Base-by-base conservation (phyloP, 2,329 filamentous ascomycete genomes). In the Ascochyta viciae-villosae region DNA sequence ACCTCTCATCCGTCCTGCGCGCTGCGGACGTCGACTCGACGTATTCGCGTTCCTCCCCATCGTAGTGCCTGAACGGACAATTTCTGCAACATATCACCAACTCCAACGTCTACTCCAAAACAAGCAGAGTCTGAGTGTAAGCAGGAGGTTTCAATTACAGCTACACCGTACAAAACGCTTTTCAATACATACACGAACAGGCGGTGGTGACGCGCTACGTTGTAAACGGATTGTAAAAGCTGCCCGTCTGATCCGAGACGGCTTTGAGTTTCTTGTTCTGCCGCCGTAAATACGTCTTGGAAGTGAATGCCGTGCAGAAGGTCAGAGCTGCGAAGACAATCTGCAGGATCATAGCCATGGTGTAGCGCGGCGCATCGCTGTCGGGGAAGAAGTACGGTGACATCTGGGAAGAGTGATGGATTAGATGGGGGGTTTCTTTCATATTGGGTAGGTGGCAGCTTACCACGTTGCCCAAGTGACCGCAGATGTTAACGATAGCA, bases 311-410 rank as follows among this genome's bases (percentile, higher is more conserved):
- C 29, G 44, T 55, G 12, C 45, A 50, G 15, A 57, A 53, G 8
- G 57, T 57, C 46, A 62, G 27, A 5, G 45, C 47, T 4, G 54
- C 54, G 40, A 63, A 63, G 6, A 58, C 61, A 38, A 63, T 59
- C 50, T 58, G 54, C 24, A 63, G 19, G 22, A 61, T 57, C 59
- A 64, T 64, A 0, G 59, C 61, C 50, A 60, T 64, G 0, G 40
- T 58, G 33, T 62, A 64, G 26, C 59, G 43, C 12, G 59, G 61
- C 12, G 29, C 7, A 43, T 64, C 47, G 9, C 39, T 50, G 29
- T 62, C 54, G 1, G 61, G 59, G 22, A 78, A 77, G 53, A 78
- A 78, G 45, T 77, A 79, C 2, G 77, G 77, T 1, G 68, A 73
- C 54, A 72, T 75, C 46, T 49, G 19, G 9, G 4, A 10, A 34